These are phyloP conservation scores for Saccharomycopsis sp. DNA, from an alignment of 805 yeast genomes.

Conservation along the genomic window DNA sequence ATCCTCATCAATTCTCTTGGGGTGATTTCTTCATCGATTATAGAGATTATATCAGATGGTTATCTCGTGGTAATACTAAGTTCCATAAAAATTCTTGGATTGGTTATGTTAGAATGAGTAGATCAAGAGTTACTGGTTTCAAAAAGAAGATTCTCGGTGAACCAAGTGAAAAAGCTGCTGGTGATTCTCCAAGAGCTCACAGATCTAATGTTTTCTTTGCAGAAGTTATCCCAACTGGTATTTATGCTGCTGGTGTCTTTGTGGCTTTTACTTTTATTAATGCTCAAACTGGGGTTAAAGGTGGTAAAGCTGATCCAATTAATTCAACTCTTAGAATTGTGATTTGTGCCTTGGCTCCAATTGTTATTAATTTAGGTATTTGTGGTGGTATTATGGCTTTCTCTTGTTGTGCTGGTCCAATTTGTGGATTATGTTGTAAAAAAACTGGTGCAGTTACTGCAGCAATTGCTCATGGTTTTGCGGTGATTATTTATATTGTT, in stretches of 20 bases:
- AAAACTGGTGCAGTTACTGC: conserved; percentile 46
- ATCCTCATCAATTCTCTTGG: conserved; percentile 69
- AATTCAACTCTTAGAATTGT: conserved; percentile 65
- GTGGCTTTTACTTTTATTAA: conserved; percentile 73
- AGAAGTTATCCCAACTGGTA: conserved; percentile 64
- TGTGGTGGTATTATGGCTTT: conserved; percentile 64
- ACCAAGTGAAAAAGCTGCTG: conserved; percentile 52
- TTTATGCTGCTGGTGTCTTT: conserved; percentile 58
- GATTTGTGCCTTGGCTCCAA: conserved; percentile 82
- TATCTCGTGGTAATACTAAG: conserved; percentile 65
- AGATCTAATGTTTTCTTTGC: conserved; percentile 69
- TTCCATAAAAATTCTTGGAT: conserved; percentile 74
- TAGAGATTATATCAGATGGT: conserved; percentile 57
- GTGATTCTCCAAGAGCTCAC: conserved; percentile 66
- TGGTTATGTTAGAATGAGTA: conserved; percentile 56
- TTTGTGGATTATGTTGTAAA: conserved; percentile 56
- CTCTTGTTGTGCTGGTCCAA: conserved; percentile 97
- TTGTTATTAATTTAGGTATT: conserved; percentile 82
- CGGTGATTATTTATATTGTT: conserved; percentile 41
- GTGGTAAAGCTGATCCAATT: conserved; percentile 29
- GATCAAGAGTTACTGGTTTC: conserved; percentile 89
- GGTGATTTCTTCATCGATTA: conserved; percentile 64
- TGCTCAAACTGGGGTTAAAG: conserved; percentile 71
- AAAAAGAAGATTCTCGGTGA: conserved; percentile 64
- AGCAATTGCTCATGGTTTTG: conserved; percentile 39